phyloP scores from a whole-genome alignment of 495 filamentous ascomycete genomes.

The Staphylotrichum tortipilum region DNA sequence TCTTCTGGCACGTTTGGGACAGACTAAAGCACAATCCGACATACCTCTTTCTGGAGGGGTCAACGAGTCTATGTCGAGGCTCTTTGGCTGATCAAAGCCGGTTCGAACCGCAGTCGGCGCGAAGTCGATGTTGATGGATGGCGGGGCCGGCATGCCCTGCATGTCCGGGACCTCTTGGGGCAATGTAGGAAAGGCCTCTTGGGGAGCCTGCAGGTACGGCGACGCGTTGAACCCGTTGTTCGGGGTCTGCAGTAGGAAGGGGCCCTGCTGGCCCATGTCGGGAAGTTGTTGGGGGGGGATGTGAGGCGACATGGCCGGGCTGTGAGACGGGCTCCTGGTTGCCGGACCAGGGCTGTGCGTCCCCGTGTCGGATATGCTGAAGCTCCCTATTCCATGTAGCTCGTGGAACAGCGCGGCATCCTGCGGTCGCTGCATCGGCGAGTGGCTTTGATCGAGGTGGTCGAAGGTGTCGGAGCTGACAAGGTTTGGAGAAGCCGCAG shows the following conservation, averaged over 20 bases:
- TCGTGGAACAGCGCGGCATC: conserved; percentile 68
- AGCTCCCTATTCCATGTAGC: conserved; percentile 65
- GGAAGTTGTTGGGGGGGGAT: conserved; percentile 64
- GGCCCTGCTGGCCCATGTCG: conserved; percentile 37
- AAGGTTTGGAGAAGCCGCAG: conserved; percentile 70
- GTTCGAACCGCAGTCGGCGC: conserved; percentile 64
- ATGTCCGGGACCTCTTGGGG: conserved; percentile 33
- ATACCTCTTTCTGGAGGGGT: conserved; percentile 80
- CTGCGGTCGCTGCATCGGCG: conserved; percentile 70
- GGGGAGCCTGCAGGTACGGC: conserved; percentile 48
- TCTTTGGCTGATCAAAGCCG: conserved; percentile 62
- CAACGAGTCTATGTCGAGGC: conserved; percentile 65
- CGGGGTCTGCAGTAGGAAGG: conserved; percentile 43
- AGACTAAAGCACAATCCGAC: conserved; percentile 15
- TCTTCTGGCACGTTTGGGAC: background rate
- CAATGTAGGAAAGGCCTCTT: conserved; percentile 50
- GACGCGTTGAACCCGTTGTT: conserved; percentile 42
- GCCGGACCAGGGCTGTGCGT: conserved; percentile 46
- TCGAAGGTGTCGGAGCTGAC: conserved; percentile 75
- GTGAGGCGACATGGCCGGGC: conserved; percentile 77
- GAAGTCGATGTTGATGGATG: conserved; percentile 88
- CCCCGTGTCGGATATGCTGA: conserved; percentile 71
- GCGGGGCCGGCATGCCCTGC: conserved; percentile 66
- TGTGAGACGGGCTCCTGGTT: conserved; percentile 68
- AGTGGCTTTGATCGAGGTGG: conserved; percentile 58